Base-by-base conservation (phyloP, 2,329 filamentous ascomycete species). In the Orbilia brochopaga region DNA sequence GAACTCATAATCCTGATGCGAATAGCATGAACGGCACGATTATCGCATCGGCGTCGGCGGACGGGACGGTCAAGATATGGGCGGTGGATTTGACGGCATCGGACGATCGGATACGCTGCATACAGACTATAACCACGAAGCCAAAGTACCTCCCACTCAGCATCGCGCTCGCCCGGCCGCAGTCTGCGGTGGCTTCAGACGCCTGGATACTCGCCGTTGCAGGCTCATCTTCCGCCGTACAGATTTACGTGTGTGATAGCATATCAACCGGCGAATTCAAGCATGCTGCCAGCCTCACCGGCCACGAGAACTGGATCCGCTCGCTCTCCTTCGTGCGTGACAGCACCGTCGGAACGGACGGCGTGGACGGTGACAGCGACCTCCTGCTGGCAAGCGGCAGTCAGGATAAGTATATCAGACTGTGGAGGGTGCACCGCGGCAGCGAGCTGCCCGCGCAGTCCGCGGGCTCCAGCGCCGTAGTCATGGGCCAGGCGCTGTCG, bases 271-370 rank as follows among this genome's bases (percentile, higher is more conserved):
- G 84, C 65, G 76, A 78, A 1, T 96, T 96, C 76, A 82, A 84
- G 27, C 83, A 90, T 6, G 88, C 90, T 73, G 90, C 92, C 11
- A 92, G 88, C 0, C 84, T 99, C 19, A 85, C 87, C 0, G 94
- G 94, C 2, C 94, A 99, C 77, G 94, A 99, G 80, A 93, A 90
- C 64, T 99, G 94, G 94, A 87, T 99, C 52, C 85, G 93, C 53
- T 93, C 91, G 13, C 83, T 99, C 11, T 88, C 88, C 74, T 94
- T 99, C 75, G 85, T 86, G 0, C 82, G 82, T 69, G 90, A 94
- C 77, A 78, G 81, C 1, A 1, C 48, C 1, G 80, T 81, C 21
- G 75, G 80, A 0, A 79, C 81, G 0, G 85, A 85, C 60, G 35
- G 56, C 6, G 13, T 23, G 6, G 85, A 85, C 58, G 52, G 37